These are phyloP conservation scores for Endoconidiophora laricicola DNA, from an alignment of 2,329 filamentous ascomycete genomes.

Conservation along the genomic window DNA sequence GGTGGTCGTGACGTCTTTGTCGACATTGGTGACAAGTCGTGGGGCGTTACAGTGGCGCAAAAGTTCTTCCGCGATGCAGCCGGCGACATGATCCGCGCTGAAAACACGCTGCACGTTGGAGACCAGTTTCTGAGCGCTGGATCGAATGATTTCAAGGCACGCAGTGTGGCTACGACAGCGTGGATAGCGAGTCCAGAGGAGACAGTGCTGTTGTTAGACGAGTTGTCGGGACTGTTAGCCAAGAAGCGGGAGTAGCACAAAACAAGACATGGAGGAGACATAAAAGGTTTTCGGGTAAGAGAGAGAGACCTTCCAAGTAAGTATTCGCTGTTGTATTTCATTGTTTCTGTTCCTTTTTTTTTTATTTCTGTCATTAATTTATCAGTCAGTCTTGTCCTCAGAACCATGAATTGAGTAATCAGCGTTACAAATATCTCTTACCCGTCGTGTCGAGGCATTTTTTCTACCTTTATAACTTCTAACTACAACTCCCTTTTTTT, in stretches of 20 bases:
- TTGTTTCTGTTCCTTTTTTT: neutral
- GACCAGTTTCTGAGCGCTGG: slow-evolving; percentile 94
- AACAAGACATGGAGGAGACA: neutral
- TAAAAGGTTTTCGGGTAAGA: neutral
- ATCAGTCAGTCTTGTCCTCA: neutral
- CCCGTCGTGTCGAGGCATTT: too few relatives aligned
- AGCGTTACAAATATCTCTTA: too few relatives aligned
- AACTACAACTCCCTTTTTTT: too few relatives aligned
- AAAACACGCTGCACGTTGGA: slow-evolving; percentile 80
- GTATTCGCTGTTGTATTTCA: too few relatives aligned
- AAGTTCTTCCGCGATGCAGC: slow-evolving; percentile 49
- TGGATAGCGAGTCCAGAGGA: slow-evolving; percentile 92
- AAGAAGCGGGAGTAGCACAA: slow-evolving; percentile 23
- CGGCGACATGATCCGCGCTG: slow-evolving; percentile 47
- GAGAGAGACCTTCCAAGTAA: too few relatives aligned
- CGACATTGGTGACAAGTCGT: slow-evolving; percentile 94
- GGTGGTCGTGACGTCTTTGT: slow-evolving; percentile 96
- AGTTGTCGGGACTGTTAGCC: slow-evolving; percentile 47
- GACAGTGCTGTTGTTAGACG: slow-evolving; percentile 78
- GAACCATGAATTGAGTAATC: neutral
- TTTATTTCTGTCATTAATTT: neutral
- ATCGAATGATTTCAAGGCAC: slow-evolving; percentile 92
- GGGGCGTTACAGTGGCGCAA: slow-evolving; percentile 87
- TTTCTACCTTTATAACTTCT: too few relatives aligned
- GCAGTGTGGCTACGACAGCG: slow-evolving; percentile 80